A percentile compares a stretch with the other conserved stretches of the same genome.
Conservation (phyloP, 495 filamentous ascomycete genomes). For the Aspergillus conjunctus region DNA sequence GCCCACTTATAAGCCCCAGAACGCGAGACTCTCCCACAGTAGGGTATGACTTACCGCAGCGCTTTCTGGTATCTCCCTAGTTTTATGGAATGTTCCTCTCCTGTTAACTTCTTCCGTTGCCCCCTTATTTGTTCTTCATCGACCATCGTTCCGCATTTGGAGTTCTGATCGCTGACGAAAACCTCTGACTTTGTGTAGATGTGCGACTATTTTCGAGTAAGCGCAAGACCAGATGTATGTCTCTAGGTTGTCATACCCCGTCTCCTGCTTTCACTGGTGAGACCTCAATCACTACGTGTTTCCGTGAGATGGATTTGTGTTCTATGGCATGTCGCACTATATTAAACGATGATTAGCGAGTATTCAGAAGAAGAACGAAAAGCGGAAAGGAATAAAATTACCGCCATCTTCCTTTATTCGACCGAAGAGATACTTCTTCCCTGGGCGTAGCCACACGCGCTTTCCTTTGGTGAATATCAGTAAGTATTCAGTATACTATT, state of each 20-base stretch:
- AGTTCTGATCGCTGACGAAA: conserved; percentile 67
- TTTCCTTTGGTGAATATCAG: conserved; percentile 54
- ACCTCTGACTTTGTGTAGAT: conserved; percentile 64
- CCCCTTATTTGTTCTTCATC: conserved; percentile 70
- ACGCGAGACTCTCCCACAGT: background rate
- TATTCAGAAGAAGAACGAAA: conserved; percentile 26
- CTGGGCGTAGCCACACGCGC: conserved; percentile 79
- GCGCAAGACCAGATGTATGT: conserved; percentile 1
- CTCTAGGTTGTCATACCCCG: conserved; percentile 53
- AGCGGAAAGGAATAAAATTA: conserved; percentile 18
- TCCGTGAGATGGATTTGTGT: conserved; percentile 80
- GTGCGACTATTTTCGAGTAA: conserved; percentile 38
- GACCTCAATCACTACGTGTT: conserved; percentile 81
- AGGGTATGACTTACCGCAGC: conserved; percentile 43
- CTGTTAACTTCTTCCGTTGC: conserved; percentile 50
- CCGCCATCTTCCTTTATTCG: conserved; percentile 57
- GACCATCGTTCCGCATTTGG: conserved; percentile 77
- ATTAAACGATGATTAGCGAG: conserved; percentile 14
- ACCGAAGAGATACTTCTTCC: conserved; percentile 79
- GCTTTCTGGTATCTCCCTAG: conserved; percentile 64
- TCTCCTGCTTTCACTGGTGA: conserved; percentile 64
- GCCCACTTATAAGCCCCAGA: background rate
- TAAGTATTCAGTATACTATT: background rate
- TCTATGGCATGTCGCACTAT: conserved; percentile 60
- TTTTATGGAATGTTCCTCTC: conserved; percentile 63